Evolutionary conservation across 768 basidiomycete species (phyloP), one percentile per base, ranked within the genome.

Genomic region (Lyophyllum semitale): DNA sequence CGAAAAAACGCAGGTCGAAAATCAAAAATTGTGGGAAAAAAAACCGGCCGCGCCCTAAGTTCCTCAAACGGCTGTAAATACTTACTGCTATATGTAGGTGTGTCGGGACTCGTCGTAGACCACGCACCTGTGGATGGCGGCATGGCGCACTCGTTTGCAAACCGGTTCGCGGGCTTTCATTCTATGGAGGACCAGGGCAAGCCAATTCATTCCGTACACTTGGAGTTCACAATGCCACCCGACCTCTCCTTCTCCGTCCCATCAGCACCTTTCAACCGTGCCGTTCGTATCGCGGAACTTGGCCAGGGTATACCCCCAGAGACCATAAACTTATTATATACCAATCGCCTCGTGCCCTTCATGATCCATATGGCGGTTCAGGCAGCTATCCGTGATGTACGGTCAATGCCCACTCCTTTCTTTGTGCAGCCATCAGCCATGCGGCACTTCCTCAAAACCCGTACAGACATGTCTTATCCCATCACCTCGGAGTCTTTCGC

Each of bases 41-140:
- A n/a, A n/a, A n/a, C n/a, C n/a, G n/a, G n/a, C n/a, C n/a, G n/a
- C n/a, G n/a, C n/a, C n/a, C n/a, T n/a, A n/a, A n/a, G n/a, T n/a
- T n/a, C n/a, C n/a, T n/a, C n/a, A n/a, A n/a, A n/a, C n/a, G 32
- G 22, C 8, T n/a, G n/a, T 23, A 40, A 25, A 23, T 1, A 5
- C 26, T 38, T 26, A 38, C 17, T 18, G 37, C n/a, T 2, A 18
- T 5, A 4, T 6, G n/a, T n/a, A 50, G 48, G 48, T 18, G 26
- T 50, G n/a, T n/a, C 48, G 4, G 48, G 48, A 25, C 32, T 50
- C n/a, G 37, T 27, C n/a, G 48, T 50, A 23, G 48, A 50, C 29
- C 48, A 50, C n/a, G 35, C 35, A 3, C 48, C 48, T 7, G 48
- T 50, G 13, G 48, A 50, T 17, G 48, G 48, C 12, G 38, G 37